Evolutionary conservation across 208 protist genomes (phyloP).

Genomic region (Crithidia sp.): DNA sequence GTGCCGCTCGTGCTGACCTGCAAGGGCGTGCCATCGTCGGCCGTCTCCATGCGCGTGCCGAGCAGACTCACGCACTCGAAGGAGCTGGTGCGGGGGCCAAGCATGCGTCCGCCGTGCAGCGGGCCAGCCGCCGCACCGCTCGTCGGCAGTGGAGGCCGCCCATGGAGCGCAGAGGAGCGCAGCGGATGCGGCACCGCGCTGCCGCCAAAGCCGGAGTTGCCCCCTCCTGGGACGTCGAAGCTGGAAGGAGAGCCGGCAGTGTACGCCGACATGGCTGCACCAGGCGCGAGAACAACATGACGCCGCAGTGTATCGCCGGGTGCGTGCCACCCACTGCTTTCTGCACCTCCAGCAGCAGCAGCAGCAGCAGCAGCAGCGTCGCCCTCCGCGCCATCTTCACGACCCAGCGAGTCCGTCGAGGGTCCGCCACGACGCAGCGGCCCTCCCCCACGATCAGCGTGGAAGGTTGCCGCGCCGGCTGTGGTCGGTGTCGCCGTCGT

Average conservation of each 20-base stretch:
- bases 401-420: conserved; percentile 3
- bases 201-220: too few species aligned
- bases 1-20: background rate
- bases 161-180: too few species aligned
- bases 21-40: conserved; percentile 14
- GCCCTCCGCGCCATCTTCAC: background rate
- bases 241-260: too few species aligned
- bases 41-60: conserved; percentile 18
- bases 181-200: too few species aligned
- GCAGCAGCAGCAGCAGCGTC: background rate
- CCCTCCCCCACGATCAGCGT: too few species aligned
- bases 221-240: too few species aligned
- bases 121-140: background rate
- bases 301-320: too few species aligned
- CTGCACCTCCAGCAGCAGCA: too few species aligned
- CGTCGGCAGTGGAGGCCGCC: too few species aligned
- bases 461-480: background rate
- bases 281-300: too few species aligned
- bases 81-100: conserved; percentile 15
- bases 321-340: too few species aligned
- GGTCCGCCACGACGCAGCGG: background rate
- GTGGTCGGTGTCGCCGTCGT: background rate
- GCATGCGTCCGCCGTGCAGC: background rate
- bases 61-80: conserved; percentile 25
- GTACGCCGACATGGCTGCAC: too few species aligned